A percentile compares a stretch with the other conserved stretches of the same genome.
phyloP scores from a whole-genome alignment of 441 rosid genomes.

The Croton setiger region DNA sequence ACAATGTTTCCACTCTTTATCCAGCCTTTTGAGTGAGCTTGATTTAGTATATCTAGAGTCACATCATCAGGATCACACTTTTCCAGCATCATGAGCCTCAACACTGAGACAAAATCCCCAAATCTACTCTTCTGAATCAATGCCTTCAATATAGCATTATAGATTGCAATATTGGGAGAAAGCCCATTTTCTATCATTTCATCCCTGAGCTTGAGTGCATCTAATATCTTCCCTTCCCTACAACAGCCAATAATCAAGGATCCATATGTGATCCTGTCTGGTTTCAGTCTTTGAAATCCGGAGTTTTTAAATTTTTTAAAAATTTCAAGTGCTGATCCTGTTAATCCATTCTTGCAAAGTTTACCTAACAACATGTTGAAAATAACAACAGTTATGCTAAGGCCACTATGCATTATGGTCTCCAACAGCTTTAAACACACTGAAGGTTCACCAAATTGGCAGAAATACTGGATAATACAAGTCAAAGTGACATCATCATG shows the following conservation, averaged over 20 bases:
- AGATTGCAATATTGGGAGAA: not conserved
- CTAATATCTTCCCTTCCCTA: conserved; percentile 25
- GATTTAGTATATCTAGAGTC: not conserved
- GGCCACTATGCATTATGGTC: conserved; percentile 27
- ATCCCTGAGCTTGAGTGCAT: conserved; percentile 14
- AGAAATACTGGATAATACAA: conserved; percentile 33
- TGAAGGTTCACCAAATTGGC: conserved; percentile 25
- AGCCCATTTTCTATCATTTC: not conserved
- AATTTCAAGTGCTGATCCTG: conserved; percentile 22
- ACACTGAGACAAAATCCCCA: not conserved
- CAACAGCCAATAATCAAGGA: conserved; percentile 21
- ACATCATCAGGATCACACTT: not conserved
- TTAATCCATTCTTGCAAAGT: conserved; percentile 36
- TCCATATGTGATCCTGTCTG: conserved; percentile 24
- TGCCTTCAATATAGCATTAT: not conserved
- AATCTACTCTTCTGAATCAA: not conserved
- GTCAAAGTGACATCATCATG: conserved; percentile 25
- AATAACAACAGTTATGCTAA: conserved; percentile 21
- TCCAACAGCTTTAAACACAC: conserved; percentile 27
- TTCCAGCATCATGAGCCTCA: not conserved
- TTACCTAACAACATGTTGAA: conserved; percentile 28
- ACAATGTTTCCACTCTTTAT: not conserved
- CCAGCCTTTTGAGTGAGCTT: not conserved
- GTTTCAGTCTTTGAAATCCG: conserved; percentile 21
- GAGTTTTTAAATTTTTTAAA: conserved; percentile 15